Conservation (phyloP, 495 filamentous ascomycete species). For the Cercophora samala region DNA sequence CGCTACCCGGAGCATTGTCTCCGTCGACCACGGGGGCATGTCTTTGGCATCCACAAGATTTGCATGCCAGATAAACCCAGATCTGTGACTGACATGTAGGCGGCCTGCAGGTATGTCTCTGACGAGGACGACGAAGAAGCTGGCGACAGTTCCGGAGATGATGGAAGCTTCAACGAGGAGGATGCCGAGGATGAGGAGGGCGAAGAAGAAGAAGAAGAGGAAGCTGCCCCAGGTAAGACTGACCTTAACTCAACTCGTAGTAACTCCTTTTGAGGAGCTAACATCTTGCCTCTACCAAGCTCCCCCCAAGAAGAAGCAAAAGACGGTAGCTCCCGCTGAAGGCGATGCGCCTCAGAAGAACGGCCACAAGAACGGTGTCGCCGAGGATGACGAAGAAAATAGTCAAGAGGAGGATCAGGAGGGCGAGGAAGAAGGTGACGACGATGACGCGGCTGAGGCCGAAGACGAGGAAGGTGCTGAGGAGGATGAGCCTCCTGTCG, state of each 20-base stretch:
- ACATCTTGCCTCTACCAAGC: slow-evolving; percentile 30
- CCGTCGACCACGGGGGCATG: not conserved
- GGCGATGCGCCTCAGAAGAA: slow-evolving; percentile 35
- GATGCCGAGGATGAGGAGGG: slow-evolving; percentile 39
- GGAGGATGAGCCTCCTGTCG: slow-evolving; percentile 33
- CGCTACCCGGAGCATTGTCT: not conserved
- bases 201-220: slow-evolving; percentile 30
- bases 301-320: slow-evolving; percentile 49
- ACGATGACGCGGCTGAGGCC: slow-evolving; percentile 33
- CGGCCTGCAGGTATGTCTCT: slow-evolving; percentile 33
- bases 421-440: slow-evolving; percentile 33
- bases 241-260: slow-evolving; percentile 28
- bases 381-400: slow-evolving; percentile 32
- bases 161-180: slow-evolving; percentile 33
- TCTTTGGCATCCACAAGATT: not conserved
- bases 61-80: not conserved
- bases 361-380: slow-evolving; percentile 24
- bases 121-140: slow-evolving; percentile 38
- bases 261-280: not conserved
- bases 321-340: slow-evolving; percentile 34
- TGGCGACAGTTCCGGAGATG: slow-evolving; percentile 39
- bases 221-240: slow-evolving; percentile 25
- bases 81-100: not conserved
- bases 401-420: slow-evolving; percentile 35
- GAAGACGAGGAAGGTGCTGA: slow-evolving; percentile 34